Base-by-base conservation (phyloP, 2,329 filamentous ascomycete genomes). In the Beauveria brongniartii region DNA sequence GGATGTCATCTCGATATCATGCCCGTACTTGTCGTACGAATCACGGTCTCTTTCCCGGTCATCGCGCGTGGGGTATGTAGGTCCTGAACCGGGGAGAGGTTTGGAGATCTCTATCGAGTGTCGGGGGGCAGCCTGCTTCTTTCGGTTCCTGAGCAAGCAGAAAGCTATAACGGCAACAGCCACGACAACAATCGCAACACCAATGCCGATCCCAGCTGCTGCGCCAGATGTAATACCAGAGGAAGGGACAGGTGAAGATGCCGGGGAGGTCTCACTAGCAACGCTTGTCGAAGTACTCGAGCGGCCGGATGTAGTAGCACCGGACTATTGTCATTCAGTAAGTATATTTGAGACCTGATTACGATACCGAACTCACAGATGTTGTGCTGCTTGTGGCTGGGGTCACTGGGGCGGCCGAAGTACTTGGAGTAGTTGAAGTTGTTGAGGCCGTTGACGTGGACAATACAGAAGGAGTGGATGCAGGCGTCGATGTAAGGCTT, bases 1-100 rank as follows among this genome's bases (percentile, higher is more conserved):
- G 3, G 80, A 77, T 63, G 78, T 77, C 67, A 78, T 73, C 65
- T 84, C 81, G 48, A 83, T 73, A 52, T 81, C 79, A 18, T 71
- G 68, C 52, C 72, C 70, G 12, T 72, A 72, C 61, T 74, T 71
- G 22, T 68, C 69, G 50, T 72, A 70, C n/a, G 71, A 71, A 56
- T 67, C 67, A 62, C 51, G 50, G 12, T 51, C 55, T 18, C 56
- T 50, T 16, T 55, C 61, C 8, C 56, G 16, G 28, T 73, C 68
- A 30, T 74, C 74, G 22, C 72, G 67, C 8, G 65, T 69, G 37
- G 73, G 71, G 60, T 75, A 78, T 22, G 68, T 66, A 22, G 68
- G 74, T 16, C 78, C 79, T 5, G 77, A 74, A 18, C 74, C 77
- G 3, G 78, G 75, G 68, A 83, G 75, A 2, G 82, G 81, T 22